These are phyloP conservation scores for Fusarium odoratissimum DNA, from an alignment of 2,329 filamentous ascomycete species.

Conservation along the genomic window DNA sequence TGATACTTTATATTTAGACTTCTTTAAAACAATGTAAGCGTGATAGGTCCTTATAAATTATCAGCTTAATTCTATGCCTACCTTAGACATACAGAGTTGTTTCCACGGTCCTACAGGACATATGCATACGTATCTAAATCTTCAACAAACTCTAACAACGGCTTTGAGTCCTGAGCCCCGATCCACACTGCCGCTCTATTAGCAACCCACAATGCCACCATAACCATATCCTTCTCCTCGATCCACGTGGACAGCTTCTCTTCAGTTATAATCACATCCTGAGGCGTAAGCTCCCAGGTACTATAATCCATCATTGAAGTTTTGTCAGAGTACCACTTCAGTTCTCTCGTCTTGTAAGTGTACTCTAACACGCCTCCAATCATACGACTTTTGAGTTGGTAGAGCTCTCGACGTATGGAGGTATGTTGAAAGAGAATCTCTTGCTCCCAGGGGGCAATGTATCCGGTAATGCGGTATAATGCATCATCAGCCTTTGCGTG, in stretches of 20 bases:
- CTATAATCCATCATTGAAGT: neutral
- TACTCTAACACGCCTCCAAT: neutral
- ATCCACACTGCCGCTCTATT: neutral
- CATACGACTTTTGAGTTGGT: accelerated
- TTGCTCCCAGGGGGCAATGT: neutral
- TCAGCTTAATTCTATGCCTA: too few species aligned
- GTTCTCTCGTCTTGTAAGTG: neutral
- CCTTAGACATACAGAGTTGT: too few species aligned
- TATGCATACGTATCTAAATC: neutral
- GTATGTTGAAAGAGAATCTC: neutral
- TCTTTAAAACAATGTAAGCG: too few species aligned
- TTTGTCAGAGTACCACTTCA: neutral
- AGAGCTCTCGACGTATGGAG: neutral
- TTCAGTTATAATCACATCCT: accelerated
- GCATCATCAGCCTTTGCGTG: accelerated
- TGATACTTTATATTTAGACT: too few species aligned
- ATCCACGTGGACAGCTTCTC: neutral
- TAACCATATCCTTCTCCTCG: neutral
- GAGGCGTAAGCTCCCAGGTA: accelerated
- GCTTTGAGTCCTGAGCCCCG: neutral
- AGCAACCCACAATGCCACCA: neutral
- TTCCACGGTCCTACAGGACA: neutral
- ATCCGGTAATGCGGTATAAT: neutral
- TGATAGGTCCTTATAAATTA: too few species aligned
- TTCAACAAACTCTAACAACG: neutral